phyloP scores from a whole-genome alignment of 257 asterid genomes.

The Solanum tarapatanum region DNA sequence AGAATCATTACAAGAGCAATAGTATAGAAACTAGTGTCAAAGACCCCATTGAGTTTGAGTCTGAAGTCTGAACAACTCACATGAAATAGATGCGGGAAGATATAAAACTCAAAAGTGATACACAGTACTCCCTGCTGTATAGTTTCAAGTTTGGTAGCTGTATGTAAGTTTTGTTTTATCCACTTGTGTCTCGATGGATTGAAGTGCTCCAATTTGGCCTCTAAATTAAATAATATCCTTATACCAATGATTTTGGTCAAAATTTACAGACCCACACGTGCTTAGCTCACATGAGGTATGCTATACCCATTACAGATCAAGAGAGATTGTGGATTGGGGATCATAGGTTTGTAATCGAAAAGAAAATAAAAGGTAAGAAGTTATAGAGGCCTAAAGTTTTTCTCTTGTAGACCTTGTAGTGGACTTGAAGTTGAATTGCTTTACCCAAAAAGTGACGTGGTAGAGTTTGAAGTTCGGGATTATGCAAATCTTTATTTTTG shows the following conservation, averaged over 20 bases:
- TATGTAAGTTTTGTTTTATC: neutral
- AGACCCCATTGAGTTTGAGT: neutral
- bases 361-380: neutral
- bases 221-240: neutral
- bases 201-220: neutral
- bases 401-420: neutral
- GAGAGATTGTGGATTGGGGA: neutral
- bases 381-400: neutral
- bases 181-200: neutral
- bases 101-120: neutral
- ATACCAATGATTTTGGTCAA: neutral
- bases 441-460: neutral
- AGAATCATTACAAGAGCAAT: neutral
- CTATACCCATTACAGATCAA: neutral
- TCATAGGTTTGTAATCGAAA: neutral
- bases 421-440: neutral
- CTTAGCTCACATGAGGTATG: neutral
- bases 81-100: neutral
- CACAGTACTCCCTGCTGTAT: neutral
- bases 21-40: neutral
- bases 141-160: neutral
- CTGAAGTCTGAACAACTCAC: neutral
- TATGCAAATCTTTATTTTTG: neutral
- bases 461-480: neutral
- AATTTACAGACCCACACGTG: neutral